Conservation (phyloP, 1,284 basidiomycete genomes). For the Puccinia novopanici region DNA sequence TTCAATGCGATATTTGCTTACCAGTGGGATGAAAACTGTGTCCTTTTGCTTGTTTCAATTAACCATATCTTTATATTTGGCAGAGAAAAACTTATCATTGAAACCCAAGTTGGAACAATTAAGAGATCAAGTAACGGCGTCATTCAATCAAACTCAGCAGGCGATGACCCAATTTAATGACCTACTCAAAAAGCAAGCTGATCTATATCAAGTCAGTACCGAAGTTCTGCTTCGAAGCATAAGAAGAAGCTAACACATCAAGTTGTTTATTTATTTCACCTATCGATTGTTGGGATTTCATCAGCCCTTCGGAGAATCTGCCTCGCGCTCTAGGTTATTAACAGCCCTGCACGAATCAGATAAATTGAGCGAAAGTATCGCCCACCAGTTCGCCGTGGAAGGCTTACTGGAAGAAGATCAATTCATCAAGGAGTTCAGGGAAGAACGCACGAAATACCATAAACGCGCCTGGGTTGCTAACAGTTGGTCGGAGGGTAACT, state of each 20-base stretch:
- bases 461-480: slow-evolving; percentile 40
- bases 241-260: background rate
- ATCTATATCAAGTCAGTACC: slow-evolving; percentile 44
- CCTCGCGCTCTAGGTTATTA: slow-evolving; percentile 39
- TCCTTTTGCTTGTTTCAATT: background rate
- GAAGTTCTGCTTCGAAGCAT: background rate
- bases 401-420: slow-evolving; percentile 47
- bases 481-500: slow-evolving; percentile 39
- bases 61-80: background rate
- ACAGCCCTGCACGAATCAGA: slow-evolving; percentile 50
- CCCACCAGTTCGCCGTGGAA: slow-evolving; percentile 36
- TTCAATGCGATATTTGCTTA: slow-evolving; percentile 11
- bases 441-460: slow-evolving; percentile 39
- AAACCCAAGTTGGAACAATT: slow-evolving; percentile 30
- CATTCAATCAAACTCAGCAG: slow-evolving; percentile 47
- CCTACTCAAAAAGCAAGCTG: slow-evolving; percentile 40
- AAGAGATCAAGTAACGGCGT: slow-evolving; percentile 22
- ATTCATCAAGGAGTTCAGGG: slow-evolving; percentile 48
- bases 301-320: slow-evolving; percentile 41
- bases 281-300: background rate
- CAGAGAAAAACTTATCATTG: slow-evolving; percentile 48
- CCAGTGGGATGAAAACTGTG: background rate
- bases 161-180: slow-evolving; percentile 22
- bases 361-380: slow-evolving; percentile 38
- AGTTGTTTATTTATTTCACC: background rate